Percentiles rank a stretch among this genome's conserved stretches.
These are phyloP conservation scores for Suillus occidentalis DNA, from an alignment of 768 basidiomycete genomes.

Conservation along the genomic window DNA sequence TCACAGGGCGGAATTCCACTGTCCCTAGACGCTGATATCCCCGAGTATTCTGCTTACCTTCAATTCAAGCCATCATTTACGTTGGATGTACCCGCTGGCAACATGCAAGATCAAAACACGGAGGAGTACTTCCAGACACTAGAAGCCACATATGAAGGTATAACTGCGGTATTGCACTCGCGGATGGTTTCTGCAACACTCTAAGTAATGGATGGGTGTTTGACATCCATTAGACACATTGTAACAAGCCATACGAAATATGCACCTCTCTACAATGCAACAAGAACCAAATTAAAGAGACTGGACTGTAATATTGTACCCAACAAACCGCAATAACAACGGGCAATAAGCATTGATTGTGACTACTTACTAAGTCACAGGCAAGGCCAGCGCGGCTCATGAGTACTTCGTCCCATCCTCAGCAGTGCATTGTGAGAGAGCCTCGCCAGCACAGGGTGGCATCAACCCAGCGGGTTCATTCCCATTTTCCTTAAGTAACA, in stretches of 20 bases:
- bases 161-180: constrained; percentile 25
- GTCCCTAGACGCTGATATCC: constrained; percentile 62
- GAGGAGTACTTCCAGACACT: constrained; percentile 52
- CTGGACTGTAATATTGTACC: neutral
- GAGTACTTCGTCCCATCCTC: constrained; percentile 52
- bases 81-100: constrained; percentile 71
- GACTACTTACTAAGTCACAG: neutral
- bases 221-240: neutral
- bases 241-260: neutral
- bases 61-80: constrained; percentile 80
- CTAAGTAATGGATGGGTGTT: neutral
- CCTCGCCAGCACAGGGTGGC: constrained; percentile 51
- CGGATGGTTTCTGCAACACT: neutral
- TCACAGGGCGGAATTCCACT: constrained; percentile 55
- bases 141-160: constrained; percentile 39
- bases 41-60: constrained; percentile 73
- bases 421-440: constrained; percentile 52
- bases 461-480: constrained; percentile 60
- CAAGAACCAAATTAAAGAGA: neutral
- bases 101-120: constrained; percentile 73
- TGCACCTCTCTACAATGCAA: neutral
- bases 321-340: neutral
- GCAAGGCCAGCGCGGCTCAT: neutral
- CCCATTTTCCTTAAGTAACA: constrained; percentile 64
- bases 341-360: neutral